phyloP scores from a whole-genome alignment of 1,284 basidiomycete species.

The Marasmius fiardii region DNA sequence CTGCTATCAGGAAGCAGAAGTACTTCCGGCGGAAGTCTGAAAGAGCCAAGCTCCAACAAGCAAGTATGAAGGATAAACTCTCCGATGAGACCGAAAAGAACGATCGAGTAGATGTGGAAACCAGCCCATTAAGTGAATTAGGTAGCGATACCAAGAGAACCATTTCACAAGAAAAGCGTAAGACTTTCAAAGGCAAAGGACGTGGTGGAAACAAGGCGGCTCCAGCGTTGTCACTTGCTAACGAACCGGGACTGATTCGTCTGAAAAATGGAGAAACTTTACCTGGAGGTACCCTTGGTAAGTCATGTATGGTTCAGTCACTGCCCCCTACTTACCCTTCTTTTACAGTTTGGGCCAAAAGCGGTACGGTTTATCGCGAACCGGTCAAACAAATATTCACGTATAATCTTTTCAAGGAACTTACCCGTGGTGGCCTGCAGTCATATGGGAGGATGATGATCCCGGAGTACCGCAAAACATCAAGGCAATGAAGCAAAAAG shows the following conservation, averaged over 20 bases:
- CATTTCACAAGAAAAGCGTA: neutral
- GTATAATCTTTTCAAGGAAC: slow-evolving; percentile 33
- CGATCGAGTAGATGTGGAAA: neutral
- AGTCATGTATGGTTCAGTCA: slow-evolving; percentile 14
- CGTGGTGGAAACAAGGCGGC: neutral
- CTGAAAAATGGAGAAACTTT: slow-evolving; percentile 29
- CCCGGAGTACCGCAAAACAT: slow-evolving; percentile 49
- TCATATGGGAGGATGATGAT: slow-evolving; percentile 52
- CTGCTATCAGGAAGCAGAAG: slow-evolving; percentile 58
- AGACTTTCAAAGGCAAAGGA: neutral
- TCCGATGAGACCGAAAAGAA: neutral
- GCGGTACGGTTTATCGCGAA: slow-evolving; percentile 33
- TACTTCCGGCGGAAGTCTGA: slow-evolving; percentile 43
- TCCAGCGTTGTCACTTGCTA: neutral
- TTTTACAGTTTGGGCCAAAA: slow-evolving; percentile 63
- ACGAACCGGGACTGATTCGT: neutral
- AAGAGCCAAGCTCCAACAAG: slow-evolving; percentile 17
- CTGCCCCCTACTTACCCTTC: neutral
- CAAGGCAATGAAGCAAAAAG: slow-evolving; percentile 21
- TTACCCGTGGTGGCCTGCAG: slow-evolving; percentile 68
- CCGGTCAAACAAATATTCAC: neutral
- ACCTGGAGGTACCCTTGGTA: slow-evolving; percentile 54
- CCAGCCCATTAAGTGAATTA: neutral
- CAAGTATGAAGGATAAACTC: neutral
- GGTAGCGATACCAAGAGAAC: slow-evolving; percentile 1